A percentile compares a stretch with the other conserved stretches of the same genome.
Conservation (phyloP, 768 basidiomycete species). For the Trametes gibbosa region DNA sequence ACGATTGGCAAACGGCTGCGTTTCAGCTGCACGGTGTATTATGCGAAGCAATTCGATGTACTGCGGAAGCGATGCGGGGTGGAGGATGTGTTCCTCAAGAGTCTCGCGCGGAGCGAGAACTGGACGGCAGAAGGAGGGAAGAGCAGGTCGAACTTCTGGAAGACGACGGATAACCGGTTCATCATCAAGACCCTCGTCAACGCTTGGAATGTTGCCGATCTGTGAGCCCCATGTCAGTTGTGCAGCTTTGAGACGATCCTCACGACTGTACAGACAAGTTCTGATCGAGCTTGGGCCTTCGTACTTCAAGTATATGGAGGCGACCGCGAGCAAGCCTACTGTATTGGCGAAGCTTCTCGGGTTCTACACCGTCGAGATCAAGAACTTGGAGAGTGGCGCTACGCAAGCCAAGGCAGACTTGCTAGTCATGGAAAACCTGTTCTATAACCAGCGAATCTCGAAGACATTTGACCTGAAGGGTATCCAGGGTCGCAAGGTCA, state of each 20-base stretch:
- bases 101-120: constrained; percentile 54
- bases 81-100: constrained; percentile 54
- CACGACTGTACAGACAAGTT: constrained; percentile 53
- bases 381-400: constrained; percentile 65
- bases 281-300: constrained; percentile 73
- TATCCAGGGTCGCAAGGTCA: constrained; percentile 74
- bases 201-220: constrained; percentile 84
- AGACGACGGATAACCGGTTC: constrained; percentile 72
- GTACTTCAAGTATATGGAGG: constrained; percentile 77
- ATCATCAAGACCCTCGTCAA: constrained; percentile 85
- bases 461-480: constrained; percentile 84
- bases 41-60: constrained; percentile 75
- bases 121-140: constrained; percentile 83
- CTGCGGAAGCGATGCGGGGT: constrained; percentile 67
- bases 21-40: constrained; percentile 81
- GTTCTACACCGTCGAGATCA: constrained; percentile 76
- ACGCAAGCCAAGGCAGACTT: constrained; percentile 71
- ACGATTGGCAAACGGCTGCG: constrained; percentile 70
- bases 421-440: constrained; percentile 84
- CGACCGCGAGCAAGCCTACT: constrained; percentile 62
- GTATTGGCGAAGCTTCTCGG: constrained; percentile 78
- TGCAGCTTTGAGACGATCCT: not conserved
- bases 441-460: constrained; percentile 62
- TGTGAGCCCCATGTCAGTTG: constrained; percentile 44
- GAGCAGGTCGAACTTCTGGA: constrained; percentile 80